Conservation (phyloP, 371 early-diverging fungal genomes). For the Batkoa obscura region DNA sequence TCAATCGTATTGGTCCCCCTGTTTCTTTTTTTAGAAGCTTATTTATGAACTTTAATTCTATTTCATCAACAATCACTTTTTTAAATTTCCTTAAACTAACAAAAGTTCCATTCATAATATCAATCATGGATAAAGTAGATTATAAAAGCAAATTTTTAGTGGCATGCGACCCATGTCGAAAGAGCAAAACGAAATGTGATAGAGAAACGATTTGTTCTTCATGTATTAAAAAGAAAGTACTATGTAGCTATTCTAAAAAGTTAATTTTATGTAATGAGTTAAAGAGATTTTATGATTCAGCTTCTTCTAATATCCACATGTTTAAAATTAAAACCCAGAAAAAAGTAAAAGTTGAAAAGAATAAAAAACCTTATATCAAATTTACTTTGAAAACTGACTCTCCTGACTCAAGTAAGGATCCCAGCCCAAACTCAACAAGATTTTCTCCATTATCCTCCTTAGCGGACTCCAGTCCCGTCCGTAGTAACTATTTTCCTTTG, state of each 20-base stretch:
- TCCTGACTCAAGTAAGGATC: neutral
- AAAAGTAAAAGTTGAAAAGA: neutral
- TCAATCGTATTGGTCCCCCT: no score
- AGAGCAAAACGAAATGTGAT: constrained; percentile 1
- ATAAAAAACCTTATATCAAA: neutral
- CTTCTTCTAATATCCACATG: neutral
- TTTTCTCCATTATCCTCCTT: neutral
- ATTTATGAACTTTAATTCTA: no score
- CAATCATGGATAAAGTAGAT: no score
- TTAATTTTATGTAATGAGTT: neutral
- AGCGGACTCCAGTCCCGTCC: no score
- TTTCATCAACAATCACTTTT: no score
- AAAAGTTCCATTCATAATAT: no score
- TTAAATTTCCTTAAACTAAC: no score
- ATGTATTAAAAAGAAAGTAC: neutral
- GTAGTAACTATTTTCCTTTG: neutral
- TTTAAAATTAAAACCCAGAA: neutral
- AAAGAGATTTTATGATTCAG: neutral
- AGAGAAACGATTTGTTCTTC: neutral
- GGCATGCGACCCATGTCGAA: neutral
- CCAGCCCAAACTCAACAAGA: neutral
- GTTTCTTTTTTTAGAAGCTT: no score
- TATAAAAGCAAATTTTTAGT: neutral
- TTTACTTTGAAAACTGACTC: no score
- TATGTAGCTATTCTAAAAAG: neutral